Evolutionary conservation across 2,329 filamentous ascomycete genomes (phyloP), one percentile per base, ranked within the genome.

Genomic region (Monosporascus sp.): DNA sequence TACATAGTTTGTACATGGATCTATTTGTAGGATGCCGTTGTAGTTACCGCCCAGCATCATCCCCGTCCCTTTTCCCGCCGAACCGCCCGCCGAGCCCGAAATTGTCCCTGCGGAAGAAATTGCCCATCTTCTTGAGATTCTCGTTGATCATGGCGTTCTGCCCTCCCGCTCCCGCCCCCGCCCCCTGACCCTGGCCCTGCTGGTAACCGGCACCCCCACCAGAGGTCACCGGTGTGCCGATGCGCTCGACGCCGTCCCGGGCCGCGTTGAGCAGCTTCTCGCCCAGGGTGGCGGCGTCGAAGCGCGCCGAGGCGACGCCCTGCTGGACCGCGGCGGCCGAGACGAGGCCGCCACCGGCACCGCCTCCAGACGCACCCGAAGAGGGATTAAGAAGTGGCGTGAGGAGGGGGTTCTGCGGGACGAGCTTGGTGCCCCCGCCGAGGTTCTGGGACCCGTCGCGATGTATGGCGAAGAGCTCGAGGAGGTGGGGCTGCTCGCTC

Each of bases 71-170:
- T 71, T 82, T 85, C 47, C 88, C 88, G 68, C 88, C 88, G 68
- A 92, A 92, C 59, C 88, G 75, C 11, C 82, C 83, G 2, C 88
- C 87, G 58, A 93, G 80, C 2, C 86, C 83, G 31, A 89, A 88
- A 58, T 93, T 86, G 74, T 97, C 93, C 58, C 93, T 78, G 57
- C 88, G 85, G 76, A 97, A 97, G 74, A 97, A 97, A 72, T 96
- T 97, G 24, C 93, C 93, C 72, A 99, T 89, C 69, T 90, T 96
- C 74, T 90, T 92, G 71, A 97, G 69, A 71, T 97, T 97, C 72
- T 96, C 92, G 67, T 97, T 96, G 59, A 97, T 82, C 50, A 88
- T 84, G 17, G 61, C 62, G 52, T 57, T 57, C 46, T 57, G 51
- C 27, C 51, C 82, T 77, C 52, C 77, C 14, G 65, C 17, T 72